Evolutionary conservation across 2,329 filamentous ascomycete species (phyloP), one percentile per base, ranked within the genome.

Genomic region (Hypoxylon sp.): DNA sequence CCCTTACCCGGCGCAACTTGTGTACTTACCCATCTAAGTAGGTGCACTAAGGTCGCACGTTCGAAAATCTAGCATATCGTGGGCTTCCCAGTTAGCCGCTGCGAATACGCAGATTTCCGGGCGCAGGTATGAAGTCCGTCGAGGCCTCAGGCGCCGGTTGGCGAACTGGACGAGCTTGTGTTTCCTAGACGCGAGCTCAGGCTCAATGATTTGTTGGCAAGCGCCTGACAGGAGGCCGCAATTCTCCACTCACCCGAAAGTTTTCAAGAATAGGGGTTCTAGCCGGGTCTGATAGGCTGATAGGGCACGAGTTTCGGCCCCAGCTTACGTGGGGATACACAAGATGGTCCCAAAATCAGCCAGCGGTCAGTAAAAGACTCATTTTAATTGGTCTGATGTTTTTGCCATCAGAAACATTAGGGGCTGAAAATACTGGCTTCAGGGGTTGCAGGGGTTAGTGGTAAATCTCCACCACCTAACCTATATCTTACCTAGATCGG

Each of bases 211-310:
- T 68, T 44, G 65, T 37, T 22, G 46, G 61, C 62, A 68, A 59
- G 56, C 59, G 62, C 62, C 43, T 44, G 26, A 46, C 46, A 30
- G 32, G 54, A 46, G 22, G 53, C 34, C 32, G 19, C 46, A 10
- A 17, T 32, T 47, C 56, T 17, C 65, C 65, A 61, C 62, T 43
- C 56, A 51, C 44, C 59, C 59, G 53, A 62, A 48, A 60, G 59
- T 53, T 49, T 54, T 50, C 37, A 56, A 8, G 54, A 32, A 56
- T 28, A 65, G 50, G 41, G 62, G 22, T 43, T 19, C 34, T n/a
- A 19, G 24, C 53, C 28, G 41, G 32, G 46, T 47, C 55, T 68
- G 65, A 68, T 68, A 68, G 65, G 65, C 55, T 68, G 65, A 68
- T 68, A 68, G 65, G 65, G 28, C 26, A 37, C 47, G 56, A 49